Evolutionary conservation across 2,329 filamentous ascomycete species (phyloP).

Genomic region (Botrytis medusae): DNA sequence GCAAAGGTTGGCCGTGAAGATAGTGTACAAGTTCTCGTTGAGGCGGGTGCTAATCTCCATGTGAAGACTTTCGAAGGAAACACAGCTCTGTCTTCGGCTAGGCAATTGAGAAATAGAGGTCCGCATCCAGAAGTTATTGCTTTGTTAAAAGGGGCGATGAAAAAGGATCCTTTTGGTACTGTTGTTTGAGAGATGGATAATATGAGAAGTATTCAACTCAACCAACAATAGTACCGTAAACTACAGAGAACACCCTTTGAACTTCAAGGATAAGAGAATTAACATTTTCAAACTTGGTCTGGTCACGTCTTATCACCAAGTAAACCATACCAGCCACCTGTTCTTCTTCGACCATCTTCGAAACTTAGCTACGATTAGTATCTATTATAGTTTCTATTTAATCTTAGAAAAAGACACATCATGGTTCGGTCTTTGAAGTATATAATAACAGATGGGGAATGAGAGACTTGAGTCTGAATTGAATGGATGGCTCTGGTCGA

Average conservation of each 20-base stretch:
- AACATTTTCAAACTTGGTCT: background rate
- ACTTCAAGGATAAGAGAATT: background rate
- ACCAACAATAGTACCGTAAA: background rate
- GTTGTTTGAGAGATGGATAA: background rate
- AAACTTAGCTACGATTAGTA: background rate
- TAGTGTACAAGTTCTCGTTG: conserved; percentile 4
- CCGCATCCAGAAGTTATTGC: background rate
- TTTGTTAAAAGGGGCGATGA: background rate
- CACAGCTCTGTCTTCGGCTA: background rate
- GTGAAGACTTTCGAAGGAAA: background rate
- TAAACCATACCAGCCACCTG: background rate
- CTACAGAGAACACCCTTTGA: background rate
- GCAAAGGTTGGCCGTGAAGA: background rate
- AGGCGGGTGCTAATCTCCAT: background rate
- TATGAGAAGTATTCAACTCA: background rate
- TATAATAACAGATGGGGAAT: background rate
- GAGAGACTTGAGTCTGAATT: background rate
- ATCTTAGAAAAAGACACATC: background rate
- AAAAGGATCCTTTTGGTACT: background rate
- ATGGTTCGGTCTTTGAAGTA: background rate
- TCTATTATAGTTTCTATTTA: background rate
- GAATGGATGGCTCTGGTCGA: too few relatives aligned
- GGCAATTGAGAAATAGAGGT: background rate
- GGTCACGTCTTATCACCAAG: fast-evolving
- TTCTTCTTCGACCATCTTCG: background rate